phyloP scores from a whole-genome alignment of 441 rosid species.

The Populus tomentosa region DNA sequence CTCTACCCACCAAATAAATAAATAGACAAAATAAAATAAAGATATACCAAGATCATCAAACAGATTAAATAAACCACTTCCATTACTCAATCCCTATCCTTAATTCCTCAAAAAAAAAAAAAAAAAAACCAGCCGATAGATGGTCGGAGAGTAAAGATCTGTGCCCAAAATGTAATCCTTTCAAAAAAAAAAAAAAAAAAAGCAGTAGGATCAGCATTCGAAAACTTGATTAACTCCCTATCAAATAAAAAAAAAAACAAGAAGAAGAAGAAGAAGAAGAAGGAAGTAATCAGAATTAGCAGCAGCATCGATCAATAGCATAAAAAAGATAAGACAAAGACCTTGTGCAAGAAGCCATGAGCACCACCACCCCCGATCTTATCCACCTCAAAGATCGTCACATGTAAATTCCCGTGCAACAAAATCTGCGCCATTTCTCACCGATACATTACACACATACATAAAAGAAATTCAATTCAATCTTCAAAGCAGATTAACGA shows the following conservation, averaged over 20 bases:
- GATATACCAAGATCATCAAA: not conserved
- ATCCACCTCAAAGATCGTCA: constrained; percentile 80
- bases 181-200: not conserved
- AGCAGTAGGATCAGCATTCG: not conserved
- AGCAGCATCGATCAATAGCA: not conserved
- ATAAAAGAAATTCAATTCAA: not conserved
- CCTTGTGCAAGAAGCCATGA: constrained; percentile 65
- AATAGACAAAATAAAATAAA: not conserved
- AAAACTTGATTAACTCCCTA: not conserved
- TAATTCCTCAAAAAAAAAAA: not conserved
- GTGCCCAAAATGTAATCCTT: not conserved
- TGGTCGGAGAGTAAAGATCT: not conserved
- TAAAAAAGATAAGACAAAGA: constrained; percentile 6
- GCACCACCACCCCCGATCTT: constrained; percentile 38
- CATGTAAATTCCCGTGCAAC: constrained; percentile 87
- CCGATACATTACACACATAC: constrained; percentile 23
- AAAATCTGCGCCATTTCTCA: constrained; percentile 65
- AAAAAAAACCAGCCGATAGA: not conserved
- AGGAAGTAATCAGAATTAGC: not conserved
- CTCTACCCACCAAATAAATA: too few relatives aligned
- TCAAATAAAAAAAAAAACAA: not conserved
- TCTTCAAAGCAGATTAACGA: not conserved
- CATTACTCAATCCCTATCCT: not conserved
- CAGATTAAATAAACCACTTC: not conserved
- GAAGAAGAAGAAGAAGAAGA: too few relatives aligned